Evolutionary conservation across 495 filamentous ascomycete species (phyloP).

Genomic region (Sordaria brevicollis): DNA sequence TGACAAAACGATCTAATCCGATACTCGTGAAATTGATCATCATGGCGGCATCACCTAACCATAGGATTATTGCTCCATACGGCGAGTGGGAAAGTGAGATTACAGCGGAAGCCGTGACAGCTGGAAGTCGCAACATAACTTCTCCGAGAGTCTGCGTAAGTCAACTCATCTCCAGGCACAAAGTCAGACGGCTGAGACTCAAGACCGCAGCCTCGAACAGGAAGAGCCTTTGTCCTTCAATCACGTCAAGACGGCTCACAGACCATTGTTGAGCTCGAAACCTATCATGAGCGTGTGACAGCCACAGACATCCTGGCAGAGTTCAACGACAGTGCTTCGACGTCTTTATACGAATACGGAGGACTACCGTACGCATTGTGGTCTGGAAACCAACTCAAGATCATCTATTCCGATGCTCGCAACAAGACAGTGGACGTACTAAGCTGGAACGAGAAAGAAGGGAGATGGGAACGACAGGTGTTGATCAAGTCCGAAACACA

Average conservation of each 20-base stretch:
- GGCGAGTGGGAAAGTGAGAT: conserved; percentile 37
- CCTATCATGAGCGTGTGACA: conserved; percentile 1
- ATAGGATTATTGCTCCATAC: conserved; percentile 19
- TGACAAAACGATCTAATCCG: not conserved
- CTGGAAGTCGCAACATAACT: conserved; percentile 13
- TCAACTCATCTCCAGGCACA: not conserved
- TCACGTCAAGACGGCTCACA: conserved; percentile 6
- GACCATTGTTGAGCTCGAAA: conserved; percentile 27
- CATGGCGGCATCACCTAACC: not conserved
- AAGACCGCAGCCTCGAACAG: conserved; percentile 11
- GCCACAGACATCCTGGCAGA: conserved; percentile 30
- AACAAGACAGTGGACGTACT: conserved; percentile 29
- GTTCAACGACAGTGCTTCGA: conserved; percentile 28
- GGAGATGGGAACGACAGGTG: conserved; percentile 6
- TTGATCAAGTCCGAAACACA: conserved; percentile 20
- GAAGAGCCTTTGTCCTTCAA: conserved; percentile 33
- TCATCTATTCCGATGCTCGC: conserved; percentile 32
- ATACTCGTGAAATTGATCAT: not conserved
- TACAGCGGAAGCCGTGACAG: conserved; percentile 27
- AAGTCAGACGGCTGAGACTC: not conserved
- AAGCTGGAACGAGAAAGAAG: conserved; percentile 9
- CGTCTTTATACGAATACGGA: conserved; percentile 37
- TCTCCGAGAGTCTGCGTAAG: conserved; percentile 20
- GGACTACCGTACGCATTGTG: conserved; percentile 23
- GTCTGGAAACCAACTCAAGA: conserved; percentile 15